A percentile compares a stretch with the other conserved stretches of the same genome.
These are phyloP conservation scores for Fraxinus pennsylvanica DNA, from an alignment of 257 asterid genomes.

Conservation along the genomic window DNA sequence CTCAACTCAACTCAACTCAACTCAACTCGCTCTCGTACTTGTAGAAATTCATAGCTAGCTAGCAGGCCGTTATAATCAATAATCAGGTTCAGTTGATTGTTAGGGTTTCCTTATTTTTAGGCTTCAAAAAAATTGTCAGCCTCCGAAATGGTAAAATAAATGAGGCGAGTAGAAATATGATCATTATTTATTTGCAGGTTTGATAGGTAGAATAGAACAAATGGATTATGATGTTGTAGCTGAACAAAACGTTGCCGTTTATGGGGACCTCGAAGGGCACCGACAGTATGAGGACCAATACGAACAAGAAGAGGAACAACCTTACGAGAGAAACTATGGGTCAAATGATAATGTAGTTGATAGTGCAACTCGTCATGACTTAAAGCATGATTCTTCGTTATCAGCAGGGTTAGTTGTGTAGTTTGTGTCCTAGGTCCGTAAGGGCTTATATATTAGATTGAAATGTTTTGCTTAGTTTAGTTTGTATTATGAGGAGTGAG, in stretches of 20 bases:
- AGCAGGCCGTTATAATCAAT: background rate
- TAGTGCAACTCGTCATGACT: conserved; percentile 62
- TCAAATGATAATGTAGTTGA: conserved; percentile 73
- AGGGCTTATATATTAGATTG: conserved; percentile 36
- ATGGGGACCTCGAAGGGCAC: conserved; percentile 56
- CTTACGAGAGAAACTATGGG: conserved; percentile 44
- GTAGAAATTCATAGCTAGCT: conserved; percentile 6
- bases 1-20: background rate
- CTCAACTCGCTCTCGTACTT: background rate
- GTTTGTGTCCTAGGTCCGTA: conserved; percentile 52
- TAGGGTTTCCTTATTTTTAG: conserved; percentile 19
- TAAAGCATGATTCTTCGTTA: conserved; percentile 92
- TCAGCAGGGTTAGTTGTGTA: conserved; percentile 98
- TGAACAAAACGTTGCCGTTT: conserved; percentile 64
- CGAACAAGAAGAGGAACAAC: conserved; percentile 48
- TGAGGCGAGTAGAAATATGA: conserved; percentile 41
- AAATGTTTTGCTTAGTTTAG: conserved; percentile 42
- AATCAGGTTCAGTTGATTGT: conserved; percentile 20
- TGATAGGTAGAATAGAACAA: conserved; percentile 60
- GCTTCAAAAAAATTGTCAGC: conserved; percentile 12
- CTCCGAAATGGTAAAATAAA: conserved; percentile 34
- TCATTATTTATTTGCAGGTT: conserved; percentile 59
- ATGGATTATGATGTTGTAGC: conserved; percentile 90
- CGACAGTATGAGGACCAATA: conserved; percentile 67
- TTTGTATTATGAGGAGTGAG: conserved; percentile 42